Conservation (phyloP, 1,284 basidiomycete genomes). For the Meira miltonrushii region DNA sequence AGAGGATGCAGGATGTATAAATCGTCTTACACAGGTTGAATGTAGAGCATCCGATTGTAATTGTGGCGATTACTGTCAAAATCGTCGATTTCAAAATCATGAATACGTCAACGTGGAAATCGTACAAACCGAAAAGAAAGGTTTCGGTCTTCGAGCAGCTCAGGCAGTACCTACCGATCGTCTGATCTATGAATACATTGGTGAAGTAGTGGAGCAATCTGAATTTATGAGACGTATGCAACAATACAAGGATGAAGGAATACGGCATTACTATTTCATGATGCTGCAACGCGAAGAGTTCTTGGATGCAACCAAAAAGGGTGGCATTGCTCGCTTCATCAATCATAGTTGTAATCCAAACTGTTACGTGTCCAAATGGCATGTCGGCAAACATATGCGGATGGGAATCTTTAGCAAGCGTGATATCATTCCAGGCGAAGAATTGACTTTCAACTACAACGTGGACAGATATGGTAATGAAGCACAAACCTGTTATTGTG, state of each 20-base stretch:
- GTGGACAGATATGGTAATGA: constrained; percentile 98
- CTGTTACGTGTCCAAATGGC: constrained; percentile 99
- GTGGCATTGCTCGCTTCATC: constrained; percentile 91
- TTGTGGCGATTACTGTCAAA: constrained; percentile 75
- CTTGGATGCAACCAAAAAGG: constrained; percentile 95
- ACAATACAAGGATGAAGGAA: constrained; percentile 85
- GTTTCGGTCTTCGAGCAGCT: constrained; percentile 80
- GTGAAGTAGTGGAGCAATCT: constrained; percentile 83
- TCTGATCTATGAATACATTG: constrained; percentile 97
- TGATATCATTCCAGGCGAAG: constrained; percentile 73
- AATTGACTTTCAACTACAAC: constrained; percentile 99
- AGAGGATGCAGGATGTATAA: constrained; percentile 89
- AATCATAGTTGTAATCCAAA: constrained; percentile 99
- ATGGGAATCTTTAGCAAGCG: constrained; percentile 98
- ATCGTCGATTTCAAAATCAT: constrained; percentile 77
- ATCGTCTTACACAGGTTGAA: constrained; percentile 92
- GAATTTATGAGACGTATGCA: constrained; percentile 91
- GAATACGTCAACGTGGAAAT: constrained; percentile 85
- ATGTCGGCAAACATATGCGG: constrained; percentile 79
- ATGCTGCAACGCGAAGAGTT: constrained; percentile 99
- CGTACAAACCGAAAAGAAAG: constrained; percentile 90
- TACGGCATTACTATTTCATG: constrained; percentile 99
- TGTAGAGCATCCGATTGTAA: constrained; percentile 82
- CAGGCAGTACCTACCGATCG: constrained; percentile 66
- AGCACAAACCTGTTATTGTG: constrained; percentile 90